These are phyloP conservation scores for Monilinia polystroma DNA, from an alignment of 2,329 filamentous ascomycete species.

Conservation along the genomic window DNA sequence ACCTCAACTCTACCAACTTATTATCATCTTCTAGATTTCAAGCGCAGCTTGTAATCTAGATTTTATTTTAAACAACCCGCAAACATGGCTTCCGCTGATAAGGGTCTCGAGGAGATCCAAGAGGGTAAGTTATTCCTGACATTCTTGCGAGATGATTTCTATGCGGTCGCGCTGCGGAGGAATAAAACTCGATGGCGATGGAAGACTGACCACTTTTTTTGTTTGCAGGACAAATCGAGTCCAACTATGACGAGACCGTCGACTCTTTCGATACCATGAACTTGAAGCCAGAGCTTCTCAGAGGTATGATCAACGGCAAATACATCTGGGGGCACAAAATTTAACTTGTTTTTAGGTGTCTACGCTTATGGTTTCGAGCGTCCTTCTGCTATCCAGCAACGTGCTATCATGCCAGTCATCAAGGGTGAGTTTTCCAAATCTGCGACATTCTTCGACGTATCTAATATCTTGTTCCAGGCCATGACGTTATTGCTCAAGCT, in stretches of 20 bases:
- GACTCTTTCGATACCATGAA: slow-evolving; percentile 99
- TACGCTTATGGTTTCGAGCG: slow-evolving; percentile 99
- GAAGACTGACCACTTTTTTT: slow-evolving; percentile 24
- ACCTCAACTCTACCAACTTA: slow-evolving; percentile 30
- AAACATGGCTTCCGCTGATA: slow-evolving; percentile 90
- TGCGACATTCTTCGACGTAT: slow-evolving; percentile 22
- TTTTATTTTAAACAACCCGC: slow-evolving; percentile 57
- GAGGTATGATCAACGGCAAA: slow-evolving; percentile 59
- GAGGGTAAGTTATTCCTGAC: slow-evolving; percentile 65
- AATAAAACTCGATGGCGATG: background rate
- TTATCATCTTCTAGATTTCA: slow-evolving; percentile 61
- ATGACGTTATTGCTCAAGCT: slow-evolving; percentile 99
- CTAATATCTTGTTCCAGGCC: slow-evolving; percentile 54
- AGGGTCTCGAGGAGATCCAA: slow-evolving; percentile 97
- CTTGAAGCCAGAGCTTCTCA: slow-evolving; percentile 94
- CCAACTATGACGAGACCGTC: slow-evolving; percentile 99
- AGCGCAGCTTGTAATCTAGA: slow-evolving; percentile 77
- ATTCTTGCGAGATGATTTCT: background rate
- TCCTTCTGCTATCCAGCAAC: slow-evolving; percentile 99
- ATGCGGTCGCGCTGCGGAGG: background rate
- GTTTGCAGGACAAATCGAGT: slow-evolving; percentile 89
- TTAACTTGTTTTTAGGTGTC: slow-evolving; percentile 56
- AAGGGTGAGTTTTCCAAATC: slow-evolving; percentile 67
- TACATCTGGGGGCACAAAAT: slow-evolving; percentile 20
- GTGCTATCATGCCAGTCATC: slow-evolving; percentile 99